These are phyloP conservation scores for Aspergillus tamarii DNA, from an alignment of 2,329 filamentous ascomycete species.

Conservation along the genomic window DNA sequence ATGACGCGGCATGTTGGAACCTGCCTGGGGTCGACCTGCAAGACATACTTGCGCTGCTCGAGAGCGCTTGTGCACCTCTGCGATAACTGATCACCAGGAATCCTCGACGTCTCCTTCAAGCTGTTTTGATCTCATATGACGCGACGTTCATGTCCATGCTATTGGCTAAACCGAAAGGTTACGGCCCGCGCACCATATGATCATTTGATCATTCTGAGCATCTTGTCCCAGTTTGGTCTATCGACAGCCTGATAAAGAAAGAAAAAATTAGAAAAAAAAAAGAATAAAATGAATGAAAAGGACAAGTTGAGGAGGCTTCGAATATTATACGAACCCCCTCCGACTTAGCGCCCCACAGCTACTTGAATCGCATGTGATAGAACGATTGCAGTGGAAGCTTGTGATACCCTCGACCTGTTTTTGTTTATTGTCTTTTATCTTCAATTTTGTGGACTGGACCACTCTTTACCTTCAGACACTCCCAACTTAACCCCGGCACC, in stretches of 20 bases:
- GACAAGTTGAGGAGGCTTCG: background rate
- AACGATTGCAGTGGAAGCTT: constrained; percentile 4
- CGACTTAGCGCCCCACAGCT: constrained; percentile 4
- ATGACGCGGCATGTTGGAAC: background rate
- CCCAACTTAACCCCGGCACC: constrained; percentile 5
- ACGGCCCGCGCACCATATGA: background rate
- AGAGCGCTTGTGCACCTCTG: background rate
- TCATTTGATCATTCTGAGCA: too few species aligned
- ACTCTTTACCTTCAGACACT: constrained; percentile 1
- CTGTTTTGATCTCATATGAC: background rate
- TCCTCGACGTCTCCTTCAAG: background rate
- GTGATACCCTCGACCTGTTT: constrained; percentile 3
- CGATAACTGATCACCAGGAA: background rate
- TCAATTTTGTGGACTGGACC: background rate
- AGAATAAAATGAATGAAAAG: background rate
- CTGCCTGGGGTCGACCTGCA: background rate
- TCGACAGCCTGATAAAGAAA: background rate
- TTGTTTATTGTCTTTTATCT: constrained; percentile 6
- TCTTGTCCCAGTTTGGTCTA: background rate
- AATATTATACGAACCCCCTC: background rate
- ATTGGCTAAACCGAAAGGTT: background rate
- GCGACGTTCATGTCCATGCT: background rate
- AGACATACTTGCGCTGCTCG: background rate
- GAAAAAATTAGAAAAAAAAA: background rate
- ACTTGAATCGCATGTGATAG: constrained; percentile 2